Percentiles rank a stretch among this genome's conserved stretches.
These are phyloP conservation scores for Brassica rapa DNA, from an alignment of 345 rosid genomes.

Conservation along the genomic window DNA sequence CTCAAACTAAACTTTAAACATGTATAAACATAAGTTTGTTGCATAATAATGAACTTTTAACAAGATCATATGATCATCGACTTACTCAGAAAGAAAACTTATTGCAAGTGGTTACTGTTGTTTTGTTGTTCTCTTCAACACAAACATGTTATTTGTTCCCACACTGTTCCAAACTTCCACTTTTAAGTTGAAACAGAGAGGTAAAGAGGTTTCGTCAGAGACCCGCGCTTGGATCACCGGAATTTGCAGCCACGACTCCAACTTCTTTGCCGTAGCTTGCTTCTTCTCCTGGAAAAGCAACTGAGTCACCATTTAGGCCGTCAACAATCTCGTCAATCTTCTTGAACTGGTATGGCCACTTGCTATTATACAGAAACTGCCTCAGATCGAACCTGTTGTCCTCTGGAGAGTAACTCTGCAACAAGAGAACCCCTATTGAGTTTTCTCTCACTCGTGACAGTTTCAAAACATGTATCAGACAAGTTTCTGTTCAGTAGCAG, in stretches of 20 bases:
- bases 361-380: slow-evolving; percentile 80
- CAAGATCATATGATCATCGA: background rate
- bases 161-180: background rate
- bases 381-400: slow-evolving; percentile 90
- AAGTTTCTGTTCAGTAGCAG: background rate
- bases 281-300: slow-evolving; percentile 48
- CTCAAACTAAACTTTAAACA: background rate
- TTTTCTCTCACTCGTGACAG: background rate
- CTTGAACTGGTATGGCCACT: slow-evolving; percentile 85
- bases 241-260: slow-evolving; percentile 69
- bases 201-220: slow-evolving; percentile 32
- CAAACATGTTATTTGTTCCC: slow-evolving; percentile 11
- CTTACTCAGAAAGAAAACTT: background rate
- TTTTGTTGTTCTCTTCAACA: background rate
- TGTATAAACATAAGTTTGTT: background rate
- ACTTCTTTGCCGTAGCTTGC: slow-evolving; percentile 39
- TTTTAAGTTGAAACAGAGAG: slow-evolving; percentile 8
- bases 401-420: slow-evolving; percentile 93
- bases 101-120: background rate
- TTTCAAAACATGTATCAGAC: background rate
- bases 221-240: slow-evolving; percentile 68
- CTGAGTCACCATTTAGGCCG: slow-evolving; percentile 56
- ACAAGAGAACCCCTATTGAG: background rate
- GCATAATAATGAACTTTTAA: background rate
- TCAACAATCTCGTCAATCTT: slow-evolving; percentile 83